Evolutionary conservation across 805 yeast species (phyloP), one percentile per base, ranked within the genome.

Genomic region (Teunomyces lycoperdinae): DNA sequence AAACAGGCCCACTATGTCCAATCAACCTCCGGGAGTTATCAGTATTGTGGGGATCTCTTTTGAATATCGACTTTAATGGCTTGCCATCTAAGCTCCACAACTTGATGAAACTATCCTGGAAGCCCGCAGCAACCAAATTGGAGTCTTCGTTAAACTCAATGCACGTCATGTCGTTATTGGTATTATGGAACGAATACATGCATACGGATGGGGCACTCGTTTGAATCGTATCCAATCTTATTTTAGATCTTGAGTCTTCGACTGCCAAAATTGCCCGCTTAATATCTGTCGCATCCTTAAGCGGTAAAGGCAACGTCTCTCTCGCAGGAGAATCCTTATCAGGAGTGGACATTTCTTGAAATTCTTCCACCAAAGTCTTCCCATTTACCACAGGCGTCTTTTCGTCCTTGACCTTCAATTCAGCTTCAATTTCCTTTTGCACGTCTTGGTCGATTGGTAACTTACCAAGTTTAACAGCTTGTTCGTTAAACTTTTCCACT

Each of bases 161-260:
- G 43, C 90, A 81, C n/a, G 95, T 87, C 77, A 94, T 73, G 51
- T 87, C 95, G 54, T 86, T 85, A 62, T 89, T 85, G 9, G 97
- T 88, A 68, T 94, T 94, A 73, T 94, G 99, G 71, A 94, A 91
- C 0, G 98, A 92, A 72, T 94, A 94, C 96, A 92, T 89, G 67
- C 98, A 94, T 31, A 92, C 96, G 48, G 96, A 87, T 17, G 99
- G 99, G 24, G 92, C 80, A 17, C 89, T 74, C 3, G 95, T 86
- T 67, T 87, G 96, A 29, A 79, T 67, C 4, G 84, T 74, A 20
- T 83, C 87, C 44, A 92, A 64, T 54, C 74, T 78, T 50, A 92
- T 82, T 52, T 85, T 81, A 30, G 87, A 80, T 50, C 96, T 76
- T 7, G 92, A 81, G 65, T 92, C 98, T 58, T 83, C 88, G 28